A percentile compares a stretch with the other conserved stretches of the same genome.
phyloP scores from a whole-genome alignment of 768 basidiomycete genomes.

The Phylloporus arenicola region DNA sequence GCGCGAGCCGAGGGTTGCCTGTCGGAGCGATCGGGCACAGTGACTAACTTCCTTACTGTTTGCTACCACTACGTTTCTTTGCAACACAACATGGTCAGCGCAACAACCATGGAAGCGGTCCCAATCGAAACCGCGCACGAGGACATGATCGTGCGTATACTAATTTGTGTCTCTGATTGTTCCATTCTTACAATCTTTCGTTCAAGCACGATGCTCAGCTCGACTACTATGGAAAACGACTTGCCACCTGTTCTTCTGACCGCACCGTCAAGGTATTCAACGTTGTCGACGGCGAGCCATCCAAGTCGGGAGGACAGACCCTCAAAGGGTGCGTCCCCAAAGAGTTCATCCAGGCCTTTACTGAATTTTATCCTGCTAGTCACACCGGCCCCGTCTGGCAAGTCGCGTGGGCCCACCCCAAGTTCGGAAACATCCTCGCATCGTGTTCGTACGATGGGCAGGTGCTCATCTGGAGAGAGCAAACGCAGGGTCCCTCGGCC shows the following conservation, averaged over 20 bases:
- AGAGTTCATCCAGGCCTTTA: neutral
- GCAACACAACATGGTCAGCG: conserved; percentile 19
- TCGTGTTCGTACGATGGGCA: conserved; percentile 99
- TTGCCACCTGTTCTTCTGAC: conserved; percentile 96
- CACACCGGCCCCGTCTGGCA: conserved; percentile 99
- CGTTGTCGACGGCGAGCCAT: conserved; percentile 81
- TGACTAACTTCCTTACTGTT: neutral
- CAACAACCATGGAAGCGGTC: conserved; percentile 60
- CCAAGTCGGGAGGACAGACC: conserved; percentile 62
- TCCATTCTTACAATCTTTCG: neutral
- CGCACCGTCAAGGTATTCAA: conserved; percentile 94
- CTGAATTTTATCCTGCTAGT: conserved; percentile 35
- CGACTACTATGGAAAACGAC: conserved; percentile 94
- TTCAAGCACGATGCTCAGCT: conserved; percentile 92
- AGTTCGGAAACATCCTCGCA: conserved; percentile 93
- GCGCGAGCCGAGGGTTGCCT: too few relatives aligned
- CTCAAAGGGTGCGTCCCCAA: conserved; percentile 64
- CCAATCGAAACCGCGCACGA: conserved; percentile 95
- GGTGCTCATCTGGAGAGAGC: conserved; percentile 98
- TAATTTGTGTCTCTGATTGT: neutral
- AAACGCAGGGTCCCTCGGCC: conserved; percentile 42
- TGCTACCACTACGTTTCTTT: neutral
- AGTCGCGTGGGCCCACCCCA: conserved; percentile 97
- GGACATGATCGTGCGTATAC: conserved; percentile 83
- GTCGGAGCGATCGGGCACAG: too few relatives aligned